A percentile compares a stretch with the other conserved stretches of the same genome.
phyloP scores from a whole-genome alignment of 495 filamentous ascomycete species.

The Polyplosphaeria fusca region DNA sequence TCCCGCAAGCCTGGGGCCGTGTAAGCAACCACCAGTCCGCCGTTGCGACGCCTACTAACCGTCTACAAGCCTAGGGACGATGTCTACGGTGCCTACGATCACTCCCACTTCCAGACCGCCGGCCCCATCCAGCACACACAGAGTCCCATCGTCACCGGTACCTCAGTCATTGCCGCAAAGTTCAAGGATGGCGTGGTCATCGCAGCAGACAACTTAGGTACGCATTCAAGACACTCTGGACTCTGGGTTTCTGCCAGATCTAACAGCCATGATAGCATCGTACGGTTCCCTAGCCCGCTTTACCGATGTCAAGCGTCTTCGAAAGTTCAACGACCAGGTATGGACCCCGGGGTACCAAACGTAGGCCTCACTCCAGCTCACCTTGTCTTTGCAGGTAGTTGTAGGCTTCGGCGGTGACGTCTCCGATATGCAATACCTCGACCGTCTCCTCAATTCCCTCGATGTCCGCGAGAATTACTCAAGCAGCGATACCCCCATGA shows the following conservation, averaged over 20 bases:
- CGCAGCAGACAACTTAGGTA: constrained; percentile 94
- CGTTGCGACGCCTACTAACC: constrained; percentile 23
- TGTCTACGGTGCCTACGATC: constrained; percentile 88
- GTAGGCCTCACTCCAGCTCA: no score
- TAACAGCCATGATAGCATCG: no score
- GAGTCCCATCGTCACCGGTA: constrained; percentile 88
- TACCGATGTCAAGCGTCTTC: constrained; percentile 87
- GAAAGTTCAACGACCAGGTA: constrained; percentile 70
- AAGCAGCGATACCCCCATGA: constrained; percentile 55
- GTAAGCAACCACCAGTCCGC: constrained; percentile 53
- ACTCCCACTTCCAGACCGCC: constrained; percentile 69
- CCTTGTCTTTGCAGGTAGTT: no score
- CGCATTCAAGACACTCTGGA: no score
- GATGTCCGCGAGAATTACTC: constrained; percentile 84
- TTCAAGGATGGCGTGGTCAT: constrained; percentile 95
- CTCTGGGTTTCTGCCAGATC: no score
- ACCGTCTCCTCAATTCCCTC: constrained; percentile 81
- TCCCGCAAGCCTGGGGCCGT: constrained; percentile 93
- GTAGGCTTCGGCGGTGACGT: constrained; percentile 92
- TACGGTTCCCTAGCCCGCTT: constrained; percentile 97
- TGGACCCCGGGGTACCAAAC: no score
- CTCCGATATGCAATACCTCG: constrained; percentile 96
- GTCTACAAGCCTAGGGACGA: constrained; percentile 80
- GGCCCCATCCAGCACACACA: constrained; percentile 82
- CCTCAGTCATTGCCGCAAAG: constrained; percentile 89